Evolutionary conservation across 2,329 filamentous ascomycete species (phyloP).

Genomic region (Mycogone perniciosa): DNA sequence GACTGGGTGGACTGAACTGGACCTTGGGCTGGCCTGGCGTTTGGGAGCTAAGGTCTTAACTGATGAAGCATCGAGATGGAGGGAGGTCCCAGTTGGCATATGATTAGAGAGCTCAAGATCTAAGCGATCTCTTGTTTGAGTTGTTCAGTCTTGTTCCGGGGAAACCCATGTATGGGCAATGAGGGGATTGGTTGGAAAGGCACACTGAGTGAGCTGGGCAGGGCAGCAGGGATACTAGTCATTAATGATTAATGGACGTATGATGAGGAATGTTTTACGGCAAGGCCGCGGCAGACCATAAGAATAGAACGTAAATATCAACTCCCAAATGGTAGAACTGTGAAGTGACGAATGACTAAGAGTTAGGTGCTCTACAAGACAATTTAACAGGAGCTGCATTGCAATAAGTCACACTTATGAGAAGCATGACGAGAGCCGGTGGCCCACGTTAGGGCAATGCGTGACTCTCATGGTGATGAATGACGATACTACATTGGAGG

Average conservation of each 20-base stretch:
- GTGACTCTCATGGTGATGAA: not conserved
- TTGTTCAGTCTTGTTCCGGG: not conserved
- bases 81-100: not conserved
- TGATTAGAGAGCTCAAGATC: not conserved
- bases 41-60: constrained; percentile 11
- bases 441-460: not conserved
- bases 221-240: constrained; percentile 2
- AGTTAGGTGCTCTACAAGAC: too few relatives aligned
- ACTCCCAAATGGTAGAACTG: not conserved
- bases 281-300: not conserved
- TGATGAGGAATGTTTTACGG: not conserved
- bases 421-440: not conserved
- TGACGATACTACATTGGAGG: not conserved
- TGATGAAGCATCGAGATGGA: constrained; percentile 1
- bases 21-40: constrained; percentile 8
- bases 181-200: constrained; percentile 5
- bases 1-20: constrained; percentile 1
- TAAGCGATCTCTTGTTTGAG: not conserved
- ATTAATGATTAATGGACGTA: constrained; percentile 13
- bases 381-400: too few relatives aligned
- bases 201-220: constrained; percentile 1
- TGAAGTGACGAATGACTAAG: too few relatives aligned
- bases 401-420: not conserved
- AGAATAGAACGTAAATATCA: constrained; percentile 4
- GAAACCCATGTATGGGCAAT: not conserved